Percentiles rank a stretch among this genome's conserved stretches.
phyloP scores from a whole-genome alignment of 257 asterid genomes.

The Nicotiana attenuata region DNA sequence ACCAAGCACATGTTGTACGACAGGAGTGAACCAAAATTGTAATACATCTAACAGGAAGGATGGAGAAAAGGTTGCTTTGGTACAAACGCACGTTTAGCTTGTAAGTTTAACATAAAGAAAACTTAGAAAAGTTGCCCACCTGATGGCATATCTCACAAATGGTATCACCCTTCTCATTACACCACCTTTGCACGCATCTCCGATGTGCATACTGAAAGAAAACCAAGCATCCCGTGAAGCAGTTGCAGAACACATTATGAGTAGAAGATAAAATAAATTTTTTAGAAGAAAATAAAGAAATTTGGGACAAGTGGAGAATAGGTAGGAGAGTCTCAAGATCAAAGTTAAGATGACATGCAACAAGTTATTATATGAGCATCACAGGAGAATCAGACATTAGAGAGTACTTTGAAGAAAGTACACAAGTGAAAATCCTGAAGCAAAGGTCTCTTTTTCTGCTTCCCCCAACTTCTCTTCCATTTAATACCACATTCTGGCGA shows the following conservation, averaged over 20 bases:
- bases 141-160: slow-evolving; percentile 95
- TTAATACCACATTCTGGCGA: neutral
- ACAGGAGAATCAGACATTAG: neutral
- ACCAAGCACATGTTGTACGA: neutral
- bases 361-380: neutral
- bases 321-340: neutral
- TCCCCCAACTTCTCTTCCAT: neutral
- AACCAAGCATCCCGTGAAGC: slow-evolving; percentile 6
- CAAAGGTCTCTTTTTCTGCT: neutral
- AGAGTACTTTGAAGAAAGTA: neutral
- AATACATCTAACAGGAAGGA: neutral
- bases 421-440: neutral
- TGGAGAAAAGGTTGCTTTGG: neutral
- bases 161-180: slow-evolving; percentile 97
- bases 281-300: neutral
- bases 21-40: neutral
- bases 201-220: slow-evolving; percentile 90
- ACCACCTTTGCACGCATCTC: slow-evolving; percentile 90
- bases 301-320: neutral
- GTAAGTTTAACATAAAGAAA: neutral
- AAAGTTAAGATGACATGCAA: neutral
- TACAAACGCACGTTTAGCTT: neutral
- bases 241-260: neutral
- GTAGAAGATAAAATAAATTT: neutral
- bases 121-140: slow-evolving; percentile 33